A percentile compares a stretch with the other conserved stretches of the same genome.
These are phyloP conservation scores for Zygoascus hellenicus DNA, from an alignment of 1,139 yeast species.

Conservation along the genomic window DNA sequence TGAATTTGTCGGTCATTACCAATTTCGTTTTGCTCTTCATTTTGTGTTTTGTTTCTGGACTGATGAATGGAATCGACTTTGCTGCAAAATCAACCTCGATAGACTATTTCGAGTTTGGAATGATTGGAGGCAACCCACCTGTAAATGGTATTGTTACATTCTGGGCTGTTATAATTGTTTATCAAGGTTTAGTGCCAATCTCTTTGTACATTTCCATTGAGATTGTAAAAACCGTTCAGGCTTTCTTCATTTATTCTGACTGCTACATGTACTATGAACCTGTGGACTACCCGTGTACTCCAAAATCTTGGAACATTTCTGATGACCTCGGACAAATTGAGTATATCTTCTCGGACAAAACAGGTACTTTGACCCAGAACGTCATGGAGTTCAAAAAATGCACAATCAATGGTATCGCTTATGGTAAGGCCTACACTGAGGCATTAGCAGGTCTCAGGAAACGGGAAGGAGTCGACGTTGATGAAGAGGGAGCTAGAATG, in stretches of 20 bases:
- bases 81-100: conserved; percentile 55
- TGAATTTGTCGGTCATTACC: conserved; percentile 73
- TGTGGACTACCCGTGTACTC: conserved; percentile 90
- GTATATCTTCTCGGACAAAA: conserved; percentile 91
- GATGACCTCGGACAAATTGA: conserved; percentile 97
- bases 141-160: conserved; percentile 79
- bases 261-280: conserved; percentile 76
- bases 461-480: conserved; percentile 76
- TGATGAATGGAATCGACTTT: conserved; percentile 67
- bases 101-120: conserved; percentile 63
- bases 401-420: conserved; percentile 78
- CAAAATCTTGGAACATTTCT: conserved; percentile 94
- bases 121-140: conserved; percentile 59
- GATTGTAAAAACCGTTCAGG: conserved; percentile 90
- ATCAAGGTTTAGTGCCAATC: conserved; percentile 90
- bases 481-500: conserved; percentile 62
- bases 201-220: conserved; percentile 92
- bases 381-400: conserved; percentile 96
- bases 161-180: conserved; percentile 82
- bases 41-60: conserved; percentile 75
- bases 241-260: conserved; percentile 88
- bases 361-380: conserved; percentile 94
- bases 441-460: conserved; percentile 90
- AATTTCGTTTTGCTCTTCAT: conserved; percentile 72
- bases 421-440: conserved; percentile 94